These are phyloP conservation scores for Diaporthe sp. DNA, from an alignment of 2,329 filamentous ascomycete genomes.

Conservation along the genomic window DNA sequence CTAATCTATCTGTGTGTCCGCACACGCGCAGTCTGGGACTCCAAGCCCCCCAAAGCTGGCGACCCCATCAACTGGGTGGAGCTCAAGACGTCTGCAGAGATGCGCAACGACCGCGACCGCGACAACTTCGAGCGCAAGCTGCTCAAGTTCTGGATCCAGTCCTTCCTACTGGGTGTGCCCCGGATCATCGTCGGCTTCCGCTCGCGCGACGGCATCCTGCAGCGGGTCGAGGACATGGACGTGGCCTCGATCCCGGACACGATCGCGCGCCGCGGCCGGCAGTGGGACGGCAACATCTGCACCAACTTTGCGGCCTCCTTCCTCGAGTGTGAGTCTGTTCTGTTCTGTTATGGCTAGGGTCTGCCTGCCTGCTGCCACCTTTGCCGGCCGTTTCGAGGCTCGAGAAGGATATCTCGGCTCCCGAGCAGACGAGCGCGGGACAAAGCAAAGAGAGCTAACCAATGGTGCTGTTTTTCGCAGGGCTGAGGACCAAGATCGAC, in stretches of 20 bases:
- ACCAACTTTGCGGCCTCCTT: constrained; percentile 90
- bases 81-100: constrained; percentile 88
- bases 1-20: constrained; percentile 28
- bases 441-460: background rate
- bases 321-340: constrained; percentile 75
- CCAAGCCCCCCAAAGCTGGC: constrained; percentile 76
- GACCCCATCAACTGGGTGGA: constrained; percentile 92
- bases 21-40: constrained; percentile 78
- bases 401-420: background rate
- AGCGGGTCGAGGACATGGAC: constrained; percentile 81
- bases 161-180: constrained; percentile 92
- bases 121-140: constrained; percentile 89
- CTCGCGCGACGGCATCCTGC: constrained; percentile 78
- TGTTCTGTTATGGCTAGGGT: background rate
- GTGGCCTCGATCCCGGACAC: constrained; percentile 84
- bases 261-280: constrained; percentile 76
- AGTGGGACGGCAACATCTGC: constrained; percentile 94
- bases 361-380: background rate
- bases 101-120: constrained; percentile 76
- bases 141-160: constrained; percentile 97
- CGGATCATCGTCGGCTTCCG: constrained; percentile 94
- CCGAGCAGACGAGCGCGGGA: background rate
- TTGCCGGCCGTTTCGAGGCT: background rate
- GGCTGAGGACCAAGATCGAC: constrained; percentile 72
- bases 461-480: constrained; percentile 54